Evolutionary conservation across 2,329 filamentous ascomycete species (phyloP), one percentile per base, ranked within the genome.

Genomic region (Hypoxylon sp.): DNA sequence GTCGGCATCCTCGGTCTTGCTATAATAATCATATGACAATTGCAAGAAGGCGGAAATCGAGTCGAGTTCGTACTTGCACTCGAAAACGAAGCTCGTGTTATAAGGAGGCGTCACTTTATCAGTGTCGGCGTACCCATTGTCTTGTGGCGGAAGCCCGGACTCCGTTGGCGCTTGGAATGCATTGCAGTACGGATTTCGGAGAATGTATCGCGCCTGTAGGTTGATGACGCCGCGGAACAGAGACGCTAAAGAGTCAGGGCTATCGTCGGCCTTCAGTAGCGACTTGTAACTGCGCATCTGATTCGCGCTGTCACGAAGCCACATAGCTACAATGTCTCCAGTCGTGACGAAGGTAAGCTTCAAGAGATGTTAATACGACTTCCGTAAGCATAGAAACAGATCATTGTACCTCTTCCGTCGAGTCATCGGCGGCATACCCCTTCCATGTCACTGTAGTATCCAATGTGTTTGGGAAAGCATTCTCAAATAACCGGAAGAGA

Each of bases 241-340:
- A 54, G 87, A 87, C 27, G 90, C 90, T 39, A 94, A 81, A 3
- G 86, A 88, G 71, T 88, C 80, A 7, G 79, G 74, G n/a, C 81
- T 81, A 27, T 78, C 77, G 59, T 83, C 83, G 14, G 83, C 81
- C 59, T 82, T 83, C 30, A 94, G 82, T 14, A 93, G 75, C 1
- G 88, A 83, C 55, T 90, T 84, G 77, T 94, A 94, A 37, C 88
- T 90, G 71, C 92, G 90, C 78, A 94, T 84, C 77, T 94, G 91
- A 78, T 94, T 93, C 47, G 90, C 88, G 56, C 92, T 96, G 78
- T 98, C 94, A 48, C 95, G 89, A 55, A 97, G 82, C 95, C 95
- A 98, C 80, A 97, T 94, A 0, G 95, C 94, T 71, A 96, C 90
- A 77, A 97, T 97, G 74, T 96, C 93, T 29, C 93, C 93, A 0